Percentiles rank a stretch among this genome's conserved stretches.
Evolutionary conservation across 108 stramenopile genomes (phyloP).

Genomic region (Skeletonema marinoi): DNA sequence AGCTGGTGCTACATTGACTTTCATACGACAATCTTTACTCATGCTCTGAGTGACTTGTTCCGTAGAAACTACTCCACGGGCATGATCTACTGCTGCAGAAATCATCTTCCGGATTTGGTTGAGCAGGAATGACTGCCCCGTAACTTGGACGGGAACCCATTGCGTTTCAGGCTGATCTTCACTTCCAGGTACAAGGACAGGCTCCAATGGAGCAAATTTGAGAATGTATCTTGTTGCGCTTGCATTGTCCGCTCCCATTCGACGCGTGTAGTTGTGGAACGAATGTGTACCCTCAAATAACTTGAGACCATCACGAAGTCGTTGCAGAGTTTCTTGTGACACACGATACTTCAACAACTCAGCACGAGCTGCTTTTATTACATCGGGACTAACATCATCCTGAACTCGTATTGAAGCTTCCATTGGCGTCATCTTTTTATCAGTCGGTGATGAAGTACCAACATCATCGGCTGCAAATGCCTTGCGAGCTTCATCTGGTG

Average conservation of each 20-base stretch:
- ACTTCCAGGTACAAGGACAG: slow-evolving; percentile 72
- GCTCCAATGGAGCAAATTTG: slow-evolving; percentile 68
- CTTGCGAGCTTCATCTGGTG: slow-evolving; percentile 43
- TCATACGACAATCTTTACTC: slow-evolving; percentile 44
- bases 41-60: slow-evolving; percentile 56
- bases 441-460: slow-evolving; percentile 14
- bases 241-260: slow-evolving; percentile 65
- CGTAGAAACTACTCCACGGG: slow-evolving; percentile 64
- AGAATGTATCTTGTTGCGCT: slow-evolving; percentile 81
- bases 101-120: slow-evolving; percentile 99
- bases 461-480: slow-evolving; percentile 37
- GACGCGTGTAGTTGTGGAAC: slow-evolving; percentile 91
- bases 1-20: slow-evolving; percentile 73
- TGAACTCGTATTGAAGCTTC: slow-evolving; percentile 31
- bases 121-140: slow-evolving; percentile 96
- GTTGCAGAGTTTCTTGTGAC: slow-evolving; percentile 52
- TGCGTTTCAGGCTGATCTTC: slow-evolving; percentile 19
- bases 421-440: slow-evolving; percentile 28
- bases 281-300: slow-evolving; percentile 89
- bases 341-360: slow-evolving; percentile 58
- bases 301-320: slow-evolving; percentile 61
- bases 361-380: slow-evolving; percentile 41
- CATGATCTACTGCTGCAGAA: slow-evolving; percentile 77
- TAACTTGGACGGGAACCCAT: slow-evolving; percentile 57
- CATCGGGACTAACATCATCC: slow-evolving; percentile 47